phyloP scores from a whole-genome alignment of 768 basidiomycete genomes.

The Trametes elegans region DNA sequence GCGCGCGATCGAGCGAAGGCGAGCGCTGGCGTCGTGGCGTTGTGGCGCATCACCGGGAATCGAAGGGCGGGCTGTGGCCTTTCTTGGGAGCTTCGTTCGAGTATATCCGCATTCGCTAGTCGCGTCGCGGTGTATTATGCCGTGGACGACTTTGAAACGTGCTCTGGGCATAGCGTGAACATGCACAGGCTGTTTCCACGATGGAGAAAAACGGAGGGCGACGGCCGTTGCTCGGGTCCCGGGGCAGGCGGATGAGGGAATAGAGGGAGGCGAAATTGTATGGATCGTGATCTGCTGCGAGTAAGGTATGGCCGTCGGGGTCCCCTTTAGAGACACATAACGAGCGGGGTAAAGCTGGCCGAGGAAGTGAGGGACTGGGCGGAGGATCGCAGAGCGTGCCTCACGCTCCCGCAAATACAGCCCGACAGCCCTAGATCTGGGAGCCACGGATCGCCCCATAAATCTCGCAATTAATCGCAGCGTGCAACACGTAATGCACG shows the following conservation, averaged over 20 bases:
- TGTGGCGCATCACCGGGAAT: too few relatives aligned
- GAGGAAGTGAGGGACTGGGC: neutral
- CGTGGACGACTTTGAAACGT: neutral
- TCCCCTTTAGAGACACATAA: too few relatives aligned
- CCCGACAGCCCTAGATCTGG: neutral
- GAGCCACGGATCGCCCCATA: neutral
- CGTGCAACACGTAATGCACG: neutral
- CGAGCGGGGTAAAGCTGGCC: too few relatives aligned
- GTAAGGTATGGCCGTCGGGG: too few relatives aligned
- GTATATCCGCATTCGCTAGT: too few relatives aligned
- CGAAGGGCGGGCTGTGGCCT: too few relatives aligned
- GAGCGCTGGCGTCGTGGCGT: too few relatives aligned
- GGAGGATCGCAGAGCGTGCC: neutral
- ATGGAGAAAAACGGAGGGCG: neutral
- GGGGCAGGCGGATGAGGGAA: neutral
- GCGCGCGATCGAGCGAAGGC: too few relatives aligned
- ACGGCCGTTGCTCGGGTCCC: neutral
- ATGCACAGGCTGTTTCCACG: neutral
- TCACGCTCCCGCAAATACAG: neutral
- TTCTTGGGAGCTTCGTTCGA: too few relatives aligned
- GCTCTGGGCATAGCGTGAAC: neutral
- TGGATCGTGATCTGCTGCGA: neutral
- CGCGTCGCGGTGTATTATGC: too few relatives aligned
- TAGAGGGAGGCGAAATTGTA: neutral
- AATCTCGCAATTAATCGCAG: conserved; percentile 7